Base-by-base conservation (phyloP, 1,139 yeast genomes). In the Suhomyces wounanorum region DNA sequence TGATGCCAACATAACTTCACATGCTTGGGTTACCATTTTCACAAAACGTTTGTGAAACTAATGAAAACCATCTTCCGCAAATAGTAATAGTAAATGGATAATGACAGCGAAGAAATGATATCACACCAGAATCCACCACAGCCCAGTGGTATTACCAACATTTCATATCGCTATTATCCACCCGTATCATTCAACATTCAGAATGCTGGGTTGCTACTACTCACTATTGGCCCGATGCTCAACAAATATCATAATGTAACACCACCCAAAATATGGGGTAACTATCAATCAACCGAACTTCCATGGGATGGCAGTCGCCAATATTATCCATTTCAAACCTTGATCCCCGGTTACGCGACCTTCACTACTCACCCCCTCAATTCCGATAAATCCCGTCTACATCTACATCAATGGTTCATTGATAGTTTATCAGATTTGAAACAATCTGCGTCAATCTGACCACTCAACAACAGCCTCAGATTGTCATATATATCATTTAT, bases 401-500 rank as follows among this genome's bases (percentile, higher is more conserved):
- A 33, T 8, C 16, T 33, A 33, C 17, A 4, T 21, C 6, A 21
- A 21, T 3, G 23, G 23, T 21, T 21, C 23, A 21, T 21, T 21
- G 23, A 21, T 21, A 21, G 6, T 21, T 21, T 21, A 21, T 3
- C 23, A 21, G 23, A 21, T 21, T 4, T 21, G 23, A 21, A 33
- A 8, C 16, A 33, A 10, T 4, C 37, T 16, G 11, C 13, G 3
- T 10, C 30, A 9, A 26, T 26, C 30, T 9, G 10, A 26, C 10
- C 30, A 3, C 30, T 26, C 45, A 43, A 43, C 45, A 39, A 51
- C 72, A 68, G 70, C 69, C 73, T 69, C 73, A 68, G 73, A 65
- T 49, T 41, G 48, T 56, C 23, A 18, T 55, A 54, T 40, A 60
- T 70, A 68, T 63, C 72, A 69, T 58, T 58, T 57, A 51, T 36